Conservation (phyloP, 148 eudicot species). For the Bassia scoparia region DNA sequence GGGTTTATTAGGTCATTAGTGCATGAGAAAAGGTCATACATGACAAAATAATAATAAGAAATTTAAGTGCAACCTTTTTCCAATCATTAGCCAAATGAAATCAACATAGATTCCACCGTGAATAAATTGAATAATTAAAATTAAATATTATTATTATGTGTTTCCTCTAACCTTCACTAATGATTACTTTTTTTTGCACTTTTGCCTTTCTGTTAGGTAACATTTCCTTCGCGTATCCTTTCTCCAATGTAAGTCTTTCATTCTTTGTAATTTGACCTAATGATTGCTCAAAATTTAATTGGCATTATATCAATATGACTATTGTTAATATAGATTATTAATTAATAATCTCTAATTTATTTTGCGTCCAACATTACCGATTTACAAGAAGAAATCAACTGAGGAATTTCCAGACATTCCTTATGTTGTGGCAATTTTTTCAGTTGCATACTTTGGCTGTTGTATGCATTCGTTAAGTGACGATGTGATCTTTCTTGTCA, state of each 20-base stretch:
- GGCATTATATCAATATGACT: too few species aligned
- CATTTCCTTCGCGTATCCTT: conserved; percentile 78
- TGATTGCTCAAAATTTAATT: too few species aligned
- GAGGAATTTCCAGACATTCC: conserved; percentile 62
- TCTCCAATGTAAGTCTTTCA: conserved; percentile 85
- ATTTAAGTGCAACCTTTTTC: conserved; percentile 23
- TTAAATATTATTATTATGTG: neutral
- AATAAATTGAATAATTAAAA: neutral
- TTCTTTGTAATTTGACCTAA: neutral
- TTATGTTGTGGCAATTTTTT: conserved; percentile 55
- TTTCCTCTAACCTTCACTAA: conserved; percentile 8
- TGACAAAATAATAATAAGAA: conserved; percentile 2
- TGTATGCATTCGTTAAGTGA: conserved; percentile 46
- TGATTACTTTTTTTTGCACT: conserved; percentile 1
- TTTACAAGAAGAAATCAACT: conserved; percentile 58
- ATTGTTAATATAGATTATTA: too few species aligned
- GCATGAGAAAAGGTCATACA: conserved; percentile 5
- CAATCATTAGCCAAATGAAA: conserved; percentile 25
- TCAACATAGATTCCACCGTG: conserved; percentile 30
- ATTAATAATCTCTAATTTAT: neutral
- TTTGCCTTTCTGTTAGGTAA: conserved; percentile 49
- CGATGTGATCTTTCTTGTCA: conserved; percentile 48
- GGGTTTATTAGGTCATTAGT: conserved; percentile 1
- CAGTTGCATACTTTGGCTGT: conserved; percentile 51
- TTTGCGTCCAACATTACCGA: conserved; percentile 56